Base-by-base conservation (phyloP, 257 asterid genomes). In the Rubia yunnanensis region DNA sequence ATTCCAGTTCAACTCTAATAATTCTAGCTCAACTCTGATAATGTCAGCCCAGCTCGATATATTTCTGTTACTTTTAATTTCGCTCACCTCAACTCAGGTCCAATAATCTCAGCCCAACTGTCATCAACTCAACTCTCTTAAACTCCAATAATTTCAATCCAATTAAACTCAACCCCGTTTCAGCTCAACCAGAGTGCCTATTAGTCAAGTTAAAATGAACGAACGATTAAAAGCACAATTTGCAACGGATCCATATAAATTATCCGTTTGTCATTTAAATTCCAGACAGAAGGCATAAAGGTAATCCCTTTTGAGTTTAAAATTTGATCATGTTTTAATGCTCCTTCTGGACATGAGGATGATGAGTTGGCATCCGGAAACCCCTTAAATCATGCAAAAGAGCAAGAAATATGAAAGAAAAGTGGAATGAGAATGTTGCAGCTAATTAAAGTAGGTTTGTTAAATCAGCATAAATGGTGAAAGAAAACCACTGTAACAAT, bases 301-400 rank as follows among this genome's bases (percentile, higher is more conserved):
- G 38, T 23, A 15, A 35, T 9, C 24, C 23, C 62, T 30, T 59
- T 61, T 23, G 28, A 20, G 59, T 59, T 61, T 20, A 22, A 35
- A 18, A 18, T 50, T 65, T 64, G 61, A 65, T 72, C 70, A 52
- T 49, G 52, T 70, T 34, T 52, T 7, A 50, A 50, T 50, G 57
- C 27, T 64, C 15, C 10, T 1, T 48, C 23, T 67, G 63, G 60
- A 4, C 10, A 1, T 0, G 1, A 24, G 2, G 52, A 30, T 41
- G 41, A 38, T 70, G 65, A 13, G 66, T 65, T 75, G 76, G 62
- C 73, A 65, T 70, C 52, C 30, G 52, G 54, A 18, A 4, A 36
- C 30, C 31, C 66, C 59, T 28, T 32, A 67, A 67, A 63, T 73
- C 70, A 54, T 63, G 62, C 70, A 41, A 54, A 53, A 22, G 50